Base-by-base conservation (phyloP, 163 green algal genomes). In the Chlamydomonas reinhardtii region DNA sequence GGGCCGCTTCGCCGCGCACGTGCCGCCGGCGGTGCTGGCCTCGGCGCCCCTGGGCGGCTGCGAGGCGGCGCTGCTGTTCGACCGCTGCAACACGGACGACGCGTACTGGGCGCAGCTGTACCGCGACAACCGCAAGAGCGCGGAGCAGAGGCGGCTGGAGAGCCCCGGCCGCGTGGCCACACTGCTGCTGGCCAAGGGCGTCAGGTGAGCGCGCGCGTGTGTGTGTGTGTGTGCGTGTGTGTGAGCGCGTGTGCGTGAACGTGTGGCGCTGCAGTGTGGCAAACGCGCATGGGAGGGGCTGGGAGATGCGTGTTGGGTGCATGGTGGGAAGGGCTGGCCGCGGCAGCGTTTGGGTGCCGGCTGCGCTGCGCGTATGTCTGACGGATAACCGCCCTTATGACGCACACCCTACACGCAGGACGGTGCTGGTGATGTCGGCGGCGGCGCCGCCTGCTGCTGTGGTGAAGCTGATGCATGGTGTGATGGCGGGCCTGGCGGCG, bases 61-160 rank as follows among this genome's bases (percentile, higher is more conserved):
- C 34, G 83, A 89, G 32, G 37, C 76, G n/a, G 89, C 89, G 17
- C n/a, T 92, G 22, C 61, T 92, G 43, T 82, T 91, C 17, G 89
- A 85, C 35, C 83, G 86, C 35, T 87, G 81, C 70, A 87, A 87
- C 59, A 87, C 81, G 35, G 70, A 87, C 27, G 81, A 9, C 27
- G 81, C 81, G 4, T 80, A 66, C 59, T 87, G 81, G 81, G 81
- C 73, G 25, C 87, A 91, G 81, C 71, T 92, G 73, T 92, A 92
- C 77, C 64, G 89, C 16, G 89, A 92, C 73, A 92, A 92, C 82
- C 77, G 89, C 37, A 92, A 92, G 77, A 85, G 65, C 29, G 37
- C 80, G 69, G 69, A 83, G 52, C 73, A 88, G 78, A 24, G 82
- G 39, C 35, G 39, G 43, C 69, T 91, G 69, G 89, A 92, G 82